A percentile compares a stretch with the other conserved stretches of the same genome.
Evolutionary conservation across 1,139 yeast genomes (phyloP).

Genomic region (Lodderomyces pseudojiufengensis): DNA sequence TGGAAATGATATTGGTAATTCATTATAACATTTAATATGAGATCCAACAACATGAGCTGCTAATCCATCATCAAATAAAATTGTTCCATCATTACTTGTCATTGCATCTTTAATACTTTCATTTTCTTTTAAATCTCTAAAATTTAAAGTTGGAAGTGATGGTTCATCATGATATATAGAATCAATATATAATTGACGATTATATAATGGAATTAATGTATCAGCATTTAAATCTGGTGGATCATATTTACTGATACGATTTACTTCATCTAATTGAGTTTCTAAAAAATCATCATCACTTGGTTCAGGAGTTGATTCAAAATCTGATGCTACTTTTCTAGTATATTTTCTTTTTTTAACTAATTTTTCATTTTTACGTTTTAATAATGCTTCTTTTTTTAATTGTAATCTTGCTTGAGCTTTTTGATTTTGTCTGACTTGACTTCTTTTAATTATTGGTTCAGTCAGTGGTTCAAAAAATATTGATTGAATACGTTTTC

Average conservation of each 20-base stretch:
- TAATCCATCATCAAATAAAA: conserved; percentile 24
- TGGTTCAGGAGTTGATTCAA: not conserved
- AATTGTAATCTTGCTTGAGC: too few species aligned
- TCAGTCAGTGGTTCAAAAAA: conserved; percentile 24
- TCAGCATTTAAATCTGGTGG: conserved; percentile 38
- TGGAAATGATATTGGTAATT: conserved; percentile 38
- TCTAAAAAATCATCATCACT: not conserved
- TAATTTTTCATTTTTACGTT: conserved; percentile 8
- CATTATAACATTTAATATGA: conserved; percentile 30
- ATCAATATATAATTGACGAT: conserved; percentile 32
- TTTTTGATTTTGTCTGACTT: conserved; percentile 6
- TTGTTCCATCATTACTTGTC: conserved; percentile 15
- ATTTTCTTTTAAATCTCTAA: conserved; percentile 12
- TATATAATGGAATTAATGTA: conserved; percentile 28
- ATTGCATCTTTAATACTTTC: conserved; percentile 12
- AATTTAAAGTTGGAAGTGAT: conserved; percentile 23
- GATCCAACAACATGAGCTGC: conserved; percentile 30
- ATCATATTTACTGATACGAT: conserved; percentile 32
- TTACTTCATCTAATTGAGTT: conserved; percentile 18
- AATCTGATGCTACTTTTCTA: conserved; percentile 3
- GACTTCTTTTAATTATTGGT: conserved; percentile 6
- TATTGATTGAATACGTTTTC: conserved; percentile 28
- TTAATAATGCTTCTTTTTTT: conserved; percentile 1
- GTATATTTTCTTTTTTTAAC: conserved; percentile 8
- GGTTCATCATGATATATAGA: conserved; percentile 22